Conservation (phyloP, 208 protist genomes). For the Endotrypanum monterogeii region DNA sequence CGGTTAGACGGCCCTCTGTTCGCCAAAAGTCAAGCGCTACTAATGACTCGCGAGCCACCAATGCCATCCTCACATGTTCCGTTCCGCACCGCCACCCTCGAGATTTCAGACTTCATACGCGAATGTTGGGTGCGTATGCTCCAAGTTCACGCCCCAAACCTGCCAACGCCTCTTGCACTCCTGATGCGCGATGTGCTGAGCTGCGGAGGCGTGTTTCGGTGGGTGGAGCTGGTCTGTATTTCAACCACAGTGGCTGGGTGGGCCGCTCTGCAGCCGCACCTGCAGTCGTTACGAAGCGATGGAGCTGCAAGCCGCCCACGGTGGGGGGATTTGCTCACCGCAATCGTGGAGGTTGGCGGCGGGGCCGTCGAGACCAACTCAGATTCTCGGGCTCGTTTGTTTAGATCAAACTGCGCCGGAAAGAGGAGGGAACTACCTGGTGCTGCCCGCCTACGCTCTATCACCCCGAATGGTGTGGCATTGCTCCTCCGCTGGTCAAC, state of each 20-base stretch:
- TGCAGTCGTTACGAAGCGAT: background rate
- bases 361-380: background rate
- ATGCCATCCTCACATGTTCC: background rate
- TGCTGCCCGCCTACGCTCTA: background rate
- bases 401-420: background rate
- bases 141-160: background rate
- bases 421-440: too few relatives aligned
- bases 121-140: conserved; percentile 14
- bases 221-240: conserved; percentile 12
- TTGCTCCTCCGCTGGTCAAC: conserved; percentile 61
- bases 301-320: background rate
- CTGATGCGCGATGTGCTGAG: conserved; percentile 5
- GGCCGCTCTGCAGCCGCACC: conserved; percentile 21
- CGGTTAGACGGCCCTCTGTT: conserved; percentile 12
- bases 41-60: background rate
- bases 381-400: background rate
- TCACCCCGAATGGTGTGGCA: conserved; percentile 13
- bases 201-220: background rate
- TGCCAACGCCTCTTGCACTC: conserved; percentile 7
- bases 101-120: background rate
- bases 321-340: conserved; percentile 17
- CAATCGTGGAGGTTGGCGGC: conserved; percentile 9
- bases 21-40: background rate
- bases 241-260: conserved; percentile 19
- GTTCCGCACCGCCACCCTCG: background rate